Evolutionary conservation across 2,329 filamentous ascomycete species (phyloP).

Genomic region (Epichloe hybrida): DNA sequence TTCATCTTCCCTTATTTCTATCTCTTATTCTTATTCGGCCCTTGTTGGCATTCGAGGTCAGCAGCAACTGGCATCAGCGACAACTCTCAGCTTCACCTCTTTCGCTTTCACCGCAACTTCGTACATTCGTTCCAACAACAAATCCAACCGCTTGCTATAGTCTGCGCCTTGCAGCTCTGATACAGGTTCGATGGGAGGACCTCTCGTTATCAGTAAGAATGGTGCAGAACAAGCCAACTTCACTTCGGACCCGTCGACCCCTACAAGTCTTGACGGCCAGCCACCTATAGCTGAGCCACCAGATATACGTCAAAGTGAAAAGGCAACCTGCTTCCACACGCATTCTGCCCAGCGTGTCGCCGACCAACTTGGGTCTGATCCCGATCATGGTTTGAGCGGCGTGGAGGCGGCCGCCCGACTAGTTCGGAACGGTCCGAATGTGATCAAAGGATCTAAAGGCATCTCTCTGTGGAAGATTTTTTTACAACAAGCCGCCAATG

Average conservation of each 20-base stretch:
- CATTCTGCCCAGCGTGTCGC: constrained; percentile 22
- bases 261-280: constrained; percentile 23
- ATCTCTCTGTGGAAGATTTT: constrained; percentile 61
- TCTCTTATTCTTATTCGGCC: background rate
- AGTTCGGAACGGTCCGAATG: constrained; percentile 53
- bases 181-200: constrained; percentile 29
- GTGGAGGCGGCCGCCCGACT: constrained; percentile 53
- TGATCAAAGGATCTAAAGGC: constrained; percentile 57
- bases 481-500: constrained; percentile 68
- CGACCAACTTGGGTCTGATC: constrained; percentile 26
- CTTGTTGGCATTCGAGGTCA: background rate
- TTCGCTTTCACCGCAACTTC: constrained; percentile 1
- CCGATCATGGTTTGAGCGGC: constrained; percentile 46
- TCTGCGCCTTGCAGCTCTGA: constrained; percentile 9
- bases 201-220: constrained; percentile 24
- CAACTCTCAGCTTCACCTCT: background rate
- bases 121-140: constrained; percentile 3
- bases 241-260: constrained; percentile 24
- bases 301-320: constrained; percentile 18
- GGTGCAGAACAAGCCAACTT: constrained; percentile 26
- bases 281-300: constrained; percentile 26
- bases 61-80: background rate
- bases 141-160: constrained; percentile 2
- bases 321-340: constrained; percentile 22
- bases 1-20: background rate